Evolutionary conservation across 495 filamentous ascomycete species (phyloP), one percentile per base, ranked within the genome.

Genomic region (Podospora tetraspora): DNA sequence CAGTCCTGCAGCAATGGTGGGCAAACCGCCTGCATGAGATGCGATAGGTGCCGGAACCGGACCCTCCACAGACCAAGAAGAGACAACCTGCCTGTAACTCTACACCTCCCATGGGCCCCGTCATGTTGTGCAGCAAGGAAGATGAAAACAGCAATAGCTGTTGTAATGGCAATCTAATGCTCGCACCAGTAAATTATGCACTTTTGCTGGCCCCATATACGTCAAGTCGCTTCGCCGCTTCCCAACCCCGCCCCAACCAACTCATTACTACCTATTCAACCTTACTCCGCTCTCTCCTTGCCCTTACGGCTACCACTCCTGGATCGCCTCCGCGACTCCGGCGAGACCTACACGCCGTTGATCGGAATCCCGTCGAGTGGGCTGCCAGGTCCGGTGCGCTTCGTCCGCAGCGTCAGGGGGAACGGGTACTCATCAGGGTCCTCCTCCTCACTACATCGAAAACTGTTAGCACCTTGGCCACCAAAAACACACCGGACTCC

Each of bases 341-440:
- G 37, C 37, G 37, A 16, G 16, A 52, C 37, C 37, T 52, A 77
- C 63, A 73, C 78, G 29, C 82, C 82, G 65, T 84, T 84, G n/a
- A 77, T 69, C 67, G 79, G 78, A 16, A 75, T 66, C 22, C 73
- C 72, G 32, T 77, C 77, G 0, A 80, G 73, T n/a, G 80, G 79
- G 29, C 79, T 79, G 16, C 69, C 78, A 1, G 76, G 71, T 2
- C 75, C 79, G 2, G 76, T 68, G 30, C 78, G 76, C 76, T 85
- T 86, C 57, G 81, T 79, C 70, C 87, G 80, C 60, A 98, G 83
- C 3, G 92, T 97, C 34, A 98, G 85, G 24, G 94, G 93, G 84
- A 95, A 97, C 30, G 91, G 89, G 74, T 94, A 96, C 68, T 97
- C 94, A 23, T 98, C 95, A 6, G 91, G 88, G 67, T 97, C 92